Percentiles rank a stretch among this genome's conserved stretches.
These are phyloP conservation scores for Alternaria dauci DNA, from an alignment of 2,329 filamentous ascomycete species.

Conservation along the genomic window DNA sequence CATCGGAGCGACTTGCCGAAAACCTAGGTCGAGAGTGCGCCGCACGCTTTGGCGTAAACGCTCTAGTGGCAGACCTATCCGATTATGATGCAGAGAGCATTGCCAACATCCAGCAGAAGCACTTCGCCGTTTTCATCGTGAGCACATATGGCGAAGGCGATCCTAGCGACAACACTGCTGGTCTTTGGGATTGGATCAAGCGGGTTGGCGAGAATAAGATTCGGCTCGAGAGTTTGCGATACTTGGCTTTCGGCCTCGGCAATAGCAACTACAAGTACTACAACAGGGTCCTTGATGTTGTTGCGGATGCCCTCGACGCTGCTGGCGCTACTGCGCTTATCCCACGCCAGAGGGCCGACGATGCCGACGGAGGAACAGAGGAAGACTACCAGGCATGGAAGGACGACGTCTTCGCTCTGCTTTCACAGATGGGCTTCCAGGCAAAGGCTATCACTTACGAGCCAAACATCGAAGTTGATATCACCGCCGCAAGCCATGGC, in stretches of 20 bases:
- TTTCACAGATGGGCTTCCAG: slow-evolving; percentile 45
- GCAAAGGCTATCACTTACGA: slow-evolving; percentile 48
- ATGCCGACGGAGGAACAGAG: slow-evolving; percentile 54
- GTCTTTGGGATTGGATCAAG: slow-evolving; percentile 48
- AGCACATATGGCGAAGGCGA: slow-evolving; percentile 53
- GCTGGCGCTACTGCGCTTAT: slow-evolving; percentile 47
- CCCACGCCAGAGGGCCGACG: slow-evolving; percentile 51
- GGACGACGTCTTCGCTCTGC: slow-evolving; percentile 44
- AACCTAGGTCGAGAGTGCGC: slow-evolving; percentile 53
- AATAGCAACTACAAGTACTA: slow-evolving; percentile 60
- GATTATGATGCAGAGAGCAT: slow-evolving; percentile 59
- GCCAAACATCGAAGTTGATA: slow-evolving; percentile 39
- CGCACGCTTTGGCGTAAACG: slow-evolving; percentile 52
- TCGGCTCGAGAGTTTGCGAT: slow-evolving; percentile 44
- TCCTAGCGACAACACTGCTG: slow-evolving; percentile 50
- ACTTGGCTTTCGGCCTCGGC: slow-evolving; percentile 56
- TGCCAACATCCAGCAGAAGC: slow-evolving; percentile 32
- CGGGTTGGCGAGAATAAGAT: slow-evolving; percentile 30
- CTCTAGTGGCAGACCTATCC: slow-evolving; percentile 56
- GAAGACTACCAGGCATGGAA: slow-evolving; percentile 57
- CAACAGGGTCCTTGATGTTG: slow-evolving; percentile 53
- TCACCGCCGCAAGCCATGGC: slow-evolving; percentile 20
- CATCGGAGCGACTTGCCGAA: slow-evolving; percentile 56
- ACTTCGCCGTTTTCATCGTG: slow-evolving; percentile 49
- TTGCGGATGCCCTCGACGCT: slow-evolving; percentile 42